phyloP scores from a whole-genome alignment of 176 grass and related monocot genomes.

The Aegilops bicornis region DNA sequence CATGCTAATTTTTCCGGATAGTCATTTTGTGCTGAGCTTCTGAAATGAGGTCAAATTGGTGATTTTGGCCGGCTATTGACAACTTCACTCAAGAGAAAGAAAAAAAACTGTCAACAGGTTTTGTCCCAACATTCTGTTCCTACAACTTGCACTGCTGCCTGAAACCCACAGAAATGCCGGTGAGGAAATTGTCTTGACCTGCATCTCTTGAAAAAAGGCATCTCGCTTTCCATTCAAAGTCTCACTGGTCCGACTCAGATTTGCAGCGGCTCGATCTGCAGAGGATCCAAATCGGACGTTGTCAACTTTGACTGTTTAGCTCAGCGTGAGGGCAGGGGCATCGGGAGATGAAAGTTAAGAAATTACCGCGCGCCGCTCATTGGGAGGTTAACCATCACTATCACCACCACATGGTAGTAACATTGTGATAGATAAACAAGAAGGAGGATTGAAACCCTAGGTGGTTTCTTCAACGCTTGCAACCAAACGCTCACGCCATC shows the following conservation, averaged over 20 bases:
- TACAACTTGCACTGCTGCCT: background rate
- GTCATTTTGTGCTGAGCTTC: too few species aligned
- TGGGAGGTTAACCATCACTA: background rate
- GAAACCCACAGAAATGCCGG: background rate
- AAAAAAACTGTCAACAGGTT: background rate
- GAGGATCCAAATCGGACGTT: background rate
- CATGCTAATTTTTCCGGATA: too few species aligned
- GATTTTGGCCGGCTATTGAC: background rate
- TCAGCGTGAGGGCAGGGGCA: background rate
- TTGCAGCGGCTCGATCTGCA: background rate
- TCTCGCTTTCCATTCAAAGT: background rate
- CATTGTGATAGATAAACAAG: background rate
- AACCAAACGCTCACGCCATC: slow-evolving; percentile 57
- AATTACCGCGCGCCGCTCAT: background rate
- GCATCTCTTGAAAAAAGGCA: background rate
- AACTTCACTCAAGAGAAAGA: background rate
- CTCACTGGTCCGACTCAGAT: background rate
- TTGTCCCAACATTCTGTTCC: background rate
- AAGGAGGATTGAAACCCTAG: slow-evolving; percentile 23
- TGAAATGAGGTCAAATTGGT: too few species aligned
- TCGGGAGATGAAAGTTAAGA: slow-evolving; percentile 18
- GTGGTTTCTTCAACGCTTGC: slow-evolving; percentile 52
- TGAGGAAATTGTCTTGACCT: background rate
- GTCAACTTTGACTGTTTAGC: background rate
- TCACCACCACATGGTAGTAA: background rate